Base-by-base conservation (phyloP, 31 red algal genomes). In the Porphyra umbilicalis region DNA sequence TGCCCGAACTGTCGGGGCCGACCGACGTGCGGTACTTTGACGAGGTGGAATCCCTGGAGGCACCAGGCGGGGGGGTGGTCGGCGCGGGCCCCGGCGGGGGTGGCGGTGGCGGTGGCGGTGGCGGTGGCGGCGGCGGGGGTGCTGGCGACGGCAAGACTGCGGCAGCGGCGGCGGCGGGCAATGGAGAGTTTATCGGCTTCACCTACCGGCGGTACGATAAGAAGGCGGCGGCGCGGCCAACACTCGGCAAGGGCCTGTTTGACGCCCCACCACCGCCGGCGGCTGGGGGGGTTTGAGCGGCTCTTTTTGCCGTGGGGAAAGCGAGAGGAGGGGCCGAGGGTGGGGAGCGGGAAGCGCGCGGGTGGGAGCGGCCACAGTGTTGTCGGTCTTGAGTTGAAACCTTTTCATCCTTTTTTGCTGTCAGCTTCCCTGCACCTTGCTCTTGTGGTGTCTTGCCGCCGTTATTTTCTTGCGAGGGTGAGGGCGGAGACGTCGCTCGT, bases 1-100 rank as follows among this genome's bases (percentile, higher is more conserved):
- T 97, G 39, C 98, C 98, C 4, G 92, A 99, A 77, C 85, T 99
- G 7, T 82, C 76, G 4, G 84, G 91, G 32, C 88, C 93, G 0
- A 96, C 97, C 36, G 97, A 99, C 87, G 92, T 92, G 44, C 89
- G 91, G 20, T 99, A 99, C 83, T 99, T 99, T 85, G 97, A 99
- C 79, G 90, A 96, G 80, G 84, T 91, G 16, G 86, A 94, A 76
- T 88, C 92, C 39, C 77, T 89, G 79, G 35, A 79, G 42, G 31
- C 83, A 77, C 31, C 78, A 42, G 74, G 39, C 37, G 35, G 39
- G 25, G 78, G 77, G 80, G 33, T 77, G n/a, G 33, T 33, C 33
- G 35, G 36, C 71, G 20, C 29, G 42, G 32, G 46, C 77, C 31
- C 38, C 85, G 57, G 85, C 88, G 33, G 86, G 88, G 36, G 76